Percentiles rank a stretch among this genome's conserved stretches.
Conservation (phyloP, 2,329 filamentous ascomycete genomes). For the Botrytis galanthina region DNA sequence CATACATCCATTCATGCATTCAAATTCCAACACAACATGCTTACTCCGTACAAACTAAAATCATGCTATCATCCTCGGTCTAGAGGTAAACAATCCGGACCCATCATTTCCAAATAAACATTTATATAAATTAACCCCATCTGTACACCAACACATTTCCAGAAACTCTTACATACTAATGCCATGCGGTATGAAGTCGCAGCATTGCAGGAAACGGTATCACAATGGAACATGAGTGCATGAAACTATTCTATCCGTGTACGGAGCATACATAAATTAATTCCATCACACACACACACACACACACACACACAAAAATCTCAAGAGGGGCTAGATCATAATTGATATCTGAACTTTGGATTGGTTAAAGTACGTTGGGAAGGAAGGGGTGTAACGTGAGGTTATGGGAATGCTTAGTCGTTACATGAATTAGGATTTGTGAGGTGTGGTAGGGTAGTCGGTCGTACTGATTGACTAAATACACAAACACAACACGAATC, state of each 20-base stretch:
- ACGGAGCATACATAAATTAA: no score
- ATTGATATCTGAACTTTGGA: neutral
- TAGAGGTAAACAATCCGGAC: no score
- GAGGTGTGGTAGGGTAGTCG: neutral
- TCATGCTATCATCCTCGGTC: neutral
- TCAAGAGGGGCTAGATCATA: neutral
- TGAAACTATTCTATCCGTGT: neutral
- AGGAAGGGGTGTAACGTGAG: neutral
- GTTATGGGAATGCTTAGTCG: neutral
- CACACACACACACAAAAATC: no score
- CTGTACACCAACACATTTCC: neutral
- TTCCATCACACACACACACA: no score
- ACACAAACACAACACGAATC: neutral
- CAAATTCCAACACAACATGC: neutral
- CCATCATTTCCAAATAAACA: no score
- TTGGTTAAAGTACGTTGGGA: neutral
- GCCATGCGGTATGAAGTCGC: neutral
- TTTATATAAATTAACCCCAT: neutral
- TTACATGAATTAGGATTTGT: neutral
- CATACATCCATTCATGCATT: neutral
- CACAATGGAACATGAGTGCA: conserved; percentile 11
- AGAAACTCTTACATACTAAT: neutral
- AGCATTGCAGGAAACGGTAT: conserved; percentile 11
- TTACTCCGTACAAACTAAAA: neutral
- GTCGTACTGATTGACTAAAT: neutral